These are phyloP conservation scores for Yarrowia sp. DNA, from an alignment of 805 yeast species.

Conservation along the genomic window DNA sequence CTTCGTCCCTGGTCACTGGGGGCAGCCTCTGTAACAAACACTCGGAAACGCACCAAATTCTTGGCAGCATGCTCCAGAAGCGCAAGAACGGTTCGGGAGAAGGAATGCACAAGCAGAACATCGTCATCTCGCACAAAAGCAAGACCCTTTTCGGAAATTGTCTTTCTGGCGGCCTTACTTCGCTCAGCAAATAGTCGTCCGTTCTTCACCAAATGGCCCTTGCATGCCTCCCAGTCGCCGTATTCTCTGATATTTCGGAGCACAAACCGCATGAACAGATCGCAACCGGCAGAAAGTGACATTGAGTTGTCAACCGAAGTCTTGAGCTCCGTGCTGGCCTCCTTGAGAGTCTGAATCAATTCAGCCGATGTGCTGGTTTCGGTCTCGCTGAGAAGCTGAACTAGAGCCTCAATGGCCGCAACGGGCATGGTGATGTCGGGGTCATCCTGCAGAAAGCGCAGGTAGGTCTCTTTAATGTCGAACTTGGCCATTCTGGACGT, in stretches of 20 bases:
- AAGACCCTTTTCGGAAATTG: conserved; percentile 82
- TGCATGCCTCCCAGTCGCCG: conserved; percentile 94
- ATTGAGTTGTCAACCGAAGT: conserved; percentile 83
- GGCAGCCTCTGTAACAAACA: conserved; percentile 88
- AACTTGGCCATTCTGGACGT: conserved; percentile 41
- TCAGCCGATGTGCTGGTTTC: conserved; percentile 95
- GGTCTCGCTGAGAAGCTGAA: conserved; percentile 73
- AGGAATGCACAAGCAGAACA: conserved; percentile 81
- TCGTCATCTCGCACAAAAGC: conserved; percentile 94
- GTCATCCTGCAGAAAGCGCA: conserved; percentile 79
- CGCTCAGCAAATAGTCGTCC: conserved; percentile 89
- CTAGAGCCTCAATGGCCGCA: conserved; percentile 94
- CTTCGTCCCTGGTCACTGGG: conserved; percentile 73
- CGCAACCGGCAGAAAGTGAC: conserved; percentile 96
- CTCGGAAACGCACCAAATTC: conserved; percentile 79
- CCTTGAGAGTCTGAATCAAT: conserved; percentile 73
- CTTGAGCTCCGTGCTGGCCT: conserved; percentile 73
- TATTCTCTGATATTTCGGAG: conserved; percentile 78
- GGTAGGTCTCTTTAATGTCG: conserved; percentile 79
- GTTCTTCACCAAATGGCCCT: conserved; percentile 82
- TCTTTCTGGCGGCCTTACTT: conserved; percentile 84
- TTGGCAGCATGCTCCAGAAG: conserved; percentile 72
- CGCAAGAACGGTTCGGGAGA: conserved; percentile 83
- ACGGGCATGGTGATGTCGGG: conserved; percentile 99
- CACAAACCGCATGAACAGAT: conserved; percentile 89